Conservation (phyloP, 1,284 basidiomycete species). For the Pisolithus thermaeus region DNA sequence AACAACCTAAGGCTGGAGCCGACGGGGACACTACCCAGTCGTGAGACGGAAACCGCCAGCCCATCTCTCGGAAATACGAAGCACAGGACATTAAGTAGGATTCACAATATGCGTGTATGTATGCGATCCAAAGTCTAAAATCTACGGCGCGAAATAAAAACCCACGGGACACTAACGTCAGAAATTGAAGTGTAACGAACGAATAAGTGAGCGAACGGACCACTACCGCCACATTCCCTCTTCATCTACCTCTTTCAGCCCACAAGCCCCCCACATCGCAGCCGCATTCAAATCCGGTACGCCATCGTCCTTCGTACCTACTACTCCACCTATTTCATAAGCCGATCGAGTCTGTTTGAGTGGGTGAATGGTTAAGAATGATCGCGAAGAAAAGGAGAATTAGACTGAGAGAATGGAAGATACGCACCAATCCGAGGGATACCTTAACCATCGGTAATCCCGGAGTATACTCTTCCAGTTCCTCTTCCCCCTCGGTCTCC, state of each 20-base stretch:
- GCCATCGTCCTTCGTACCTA: constrained; percentile 38
- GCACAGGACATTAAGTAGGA: no score
- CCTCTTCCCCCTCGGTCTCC: constrained; percentile 10
- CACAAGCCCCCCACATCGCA: constrained; percentile 36
- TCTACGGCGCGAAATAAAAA: no score
- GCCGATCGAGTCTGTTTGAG: constrained; percentile 31
- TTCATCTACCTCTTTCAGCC: constrained; percentile 20
- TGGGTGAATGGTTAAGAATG: not conserved
- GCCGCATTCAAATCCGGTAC: constrained; percentile 42
- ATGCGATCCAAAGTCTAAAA: no score
- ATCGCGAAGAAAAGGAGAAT: not conserved
- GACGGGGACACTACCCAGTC: no score
- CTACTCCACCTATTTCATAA: constrained; percentile 37
- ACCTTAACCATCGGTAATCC: constrained; percentile 57
- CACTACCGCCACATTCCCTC: constrained; percentile 20
- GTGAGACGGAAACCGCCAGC: no score
- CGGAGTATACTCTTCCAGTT: constrained; percentile 49
- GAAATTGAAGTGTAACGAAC: no score
- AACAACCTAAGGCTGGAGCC: no score
- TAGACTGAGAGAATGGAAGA: not conserved
- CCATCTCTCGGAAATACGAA: no score
- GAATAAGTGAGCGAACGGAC: no score
- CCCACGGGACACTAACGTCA: no score
- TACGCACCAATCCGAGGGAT: constrained; percentile 44
- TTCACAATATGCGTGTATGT: no score